Evolutionary conservation across 2,329 filamentous ascomycete species (phyloP), one percentile per base, ranked within the genome.

Genomic region (Leptographium lundbergii): DNA sequence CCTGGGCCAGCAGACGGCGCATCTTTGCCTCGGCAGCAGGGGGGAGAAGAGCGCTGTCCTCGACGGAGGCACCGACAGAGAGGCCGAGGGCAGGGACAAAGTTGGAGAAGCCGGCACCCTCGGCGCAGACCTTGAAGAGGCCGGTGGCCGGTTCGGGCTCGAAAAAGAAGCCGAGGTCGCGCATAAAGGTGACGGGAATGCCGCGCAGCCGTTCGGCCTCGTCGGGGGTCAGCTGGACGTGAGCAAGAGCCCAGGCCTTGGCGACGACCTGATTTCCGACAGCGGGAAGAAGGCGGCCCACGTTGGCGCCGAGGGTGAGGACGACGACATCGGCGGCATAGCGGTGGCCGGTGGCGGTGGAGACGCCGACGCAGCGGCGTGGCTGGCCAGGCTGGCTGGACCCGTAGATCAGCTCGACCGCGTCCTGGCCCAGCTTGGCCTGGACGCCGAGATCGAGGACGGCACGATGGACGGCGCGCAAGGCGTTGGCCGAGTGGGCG

Each of bases 141-240:
- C 76, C 75, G 0, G 81, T 84, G 61, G 75, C 73, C 0, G 74
- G 77, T 62, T 86, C 82, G 0, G 83, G 82, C 67, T 86, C 83
- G 60, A 86, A 86, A 69, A 84, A 81, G 72, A 86, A 86, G 0
- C 82, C 82, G 0, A 85, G 70, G 61, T 86, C 82, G 2, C 82
- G 76, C 1, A 78, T 77, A 57, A 84, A 82, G 0, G 78, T 82
- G 0, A 84, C 79, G 0, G 83, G 82, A 13, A 86, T 81, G 2
- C 79, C 79, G 2, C 77, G 75, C 1, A 86, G 74, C 6, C 69
- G 70, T 3, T 75, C 73, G 0, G 77, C 75, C 66, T 86, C 82
- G 0, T 75, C 74, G 6, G 78, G 73, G 0, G 75, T 81, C 1
- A 86, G 73, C 54, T 79, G 76, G 2, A 85, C 71, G 64, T 86